Evolutionary conservation across 805 yeast genomes (phyloP).

Genomic region (fission yeast (Schizosaccharomyces pombe)): DNA sequence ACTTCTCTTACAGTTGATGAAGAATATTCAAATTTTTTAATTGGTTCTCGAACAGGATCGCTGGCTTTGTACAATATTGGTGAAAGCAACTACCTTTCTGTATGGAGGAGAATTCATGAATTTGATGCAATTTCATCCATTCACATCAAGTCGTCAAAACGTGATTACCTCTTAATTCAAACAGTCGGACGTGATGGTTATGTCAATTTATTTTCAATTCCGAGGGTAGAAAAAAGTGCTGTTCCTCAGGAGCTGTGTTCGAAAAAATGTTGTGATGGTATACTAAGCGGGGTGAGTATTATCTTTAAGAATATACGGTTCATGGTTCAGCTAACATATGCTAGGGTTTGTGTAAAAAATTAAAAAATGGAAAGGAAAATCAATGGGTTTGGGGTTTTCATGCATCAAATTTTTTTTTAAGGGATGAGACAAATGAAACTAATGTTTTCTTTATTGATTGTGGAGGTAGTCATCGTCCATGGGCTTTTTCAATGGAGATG

Average conservation of each 20-base stretch:
- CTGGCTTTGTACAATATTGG: not conserved
- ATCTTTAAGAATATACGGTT: too few relatives aligned
- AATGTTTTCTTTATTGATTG: not conserved
- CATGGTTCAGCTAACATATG: too few relatives aligned
- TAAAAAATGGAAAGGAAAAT: not conserved
- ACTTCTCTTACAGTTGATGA: not conserved
- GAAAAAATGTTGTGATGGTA: not conserved
- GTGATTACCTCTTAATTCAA: not conserved
- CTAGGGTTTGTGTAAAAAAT: too few relatives aligned
- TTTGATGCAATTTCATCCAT: not conserved
- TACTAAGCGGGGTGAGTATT: not conserved
- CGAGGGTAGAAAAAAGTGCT: not conserved
- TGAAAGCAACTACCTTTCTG: not conserved
- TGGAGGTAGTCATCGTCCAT: not conserved
- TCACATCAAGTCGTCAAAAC: not conserved
- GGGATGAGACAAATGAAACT: not conserved
- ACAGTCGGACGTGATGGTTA: not conserved
- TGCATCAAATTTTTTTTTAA: not conserved
- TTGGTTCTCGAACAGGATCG: conserved; percentile 1
- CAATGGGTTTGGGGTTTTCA: not conserved
- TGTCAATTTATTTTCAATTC: not conserved
- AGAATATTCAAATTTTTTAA: not conserved
- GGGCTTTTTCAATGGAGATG: not conserved
- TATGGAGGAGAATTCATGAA: not conserved
- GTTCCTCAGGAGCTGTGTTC: not conserved